Evolutionary conservation across 163 green algal genomes (phyloP).

Genomic region (Chloromonas sp.): DNA sequence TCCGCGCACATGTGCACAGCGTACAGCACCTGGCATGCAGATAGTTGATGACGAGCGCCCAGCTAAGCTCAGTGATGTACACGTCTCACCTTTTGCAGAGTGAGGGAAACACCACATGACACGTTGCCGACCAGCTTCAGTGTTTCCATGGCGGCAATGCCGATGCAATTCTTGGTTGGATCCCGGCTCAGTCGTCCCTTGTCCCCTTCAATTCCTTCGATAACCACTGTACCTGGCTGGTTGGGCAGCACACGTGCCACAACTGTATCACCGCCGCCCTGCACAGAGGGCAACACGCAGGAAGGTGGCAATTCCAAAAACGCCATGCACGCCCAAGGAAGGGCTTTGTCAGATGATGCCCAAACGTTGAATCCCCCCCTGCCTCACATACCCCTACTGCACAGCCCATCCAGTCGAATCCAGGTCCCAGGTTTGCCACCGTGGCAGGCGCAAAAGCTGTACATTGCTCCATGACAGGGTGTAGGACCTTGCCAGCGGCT

Average conservation of each 20-base stretch:
- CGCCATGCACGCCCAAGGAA: background rate
- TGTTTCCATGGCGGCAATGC: slow-evolving; percentile 84
- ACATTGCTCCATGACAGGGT: slow-evolving; percentile 43
- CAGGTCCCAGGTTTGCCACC: slow-evolving; percentile 94
- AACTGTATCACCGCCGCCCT: slow-evolving; percentile 87
- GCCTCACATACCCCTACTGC: slow-evolving; percentile 73
- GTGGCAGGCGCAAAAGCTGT: slow-evolving; percentile 91
- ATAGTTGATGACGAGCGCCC: too few species aligned
- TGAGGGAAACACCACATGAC: slow-evolving; percentile 61
- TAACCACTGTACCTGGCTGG: slow-evolving; percentile 72
- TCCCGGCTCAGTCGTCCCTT: slow-evolving; percentile 75
- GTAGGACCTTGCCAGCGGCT: slow-evolving; percentile 44
- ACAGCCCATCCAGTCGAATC: slow-evolving; percentile 98
- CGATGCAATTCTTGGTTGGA: slow-evolving; percentile 82
- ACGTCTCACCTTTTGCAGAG: slow-evolving; percentile 57
- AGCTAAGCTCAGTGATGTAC: too few species aligned
- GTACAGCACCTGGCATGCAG: too few species aligned
- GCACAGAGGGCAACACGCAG: background rate
- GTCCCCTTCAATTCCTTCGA: slow-evolving; percentile 86
- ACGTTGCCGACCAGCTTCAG: slow-evolving; percentile 72
- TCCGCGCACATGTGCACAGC: too few species aligned
- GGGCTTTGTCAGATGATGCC: background rate
- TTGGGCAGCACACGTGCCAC: slow-evolving; percentile 58
- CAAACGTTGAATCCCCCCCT: background rate
- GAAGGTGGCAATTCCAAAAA: background rate